Conservation (phyloP, 164 flowering plant genomes). For the Vitis amurensis region DNA sequence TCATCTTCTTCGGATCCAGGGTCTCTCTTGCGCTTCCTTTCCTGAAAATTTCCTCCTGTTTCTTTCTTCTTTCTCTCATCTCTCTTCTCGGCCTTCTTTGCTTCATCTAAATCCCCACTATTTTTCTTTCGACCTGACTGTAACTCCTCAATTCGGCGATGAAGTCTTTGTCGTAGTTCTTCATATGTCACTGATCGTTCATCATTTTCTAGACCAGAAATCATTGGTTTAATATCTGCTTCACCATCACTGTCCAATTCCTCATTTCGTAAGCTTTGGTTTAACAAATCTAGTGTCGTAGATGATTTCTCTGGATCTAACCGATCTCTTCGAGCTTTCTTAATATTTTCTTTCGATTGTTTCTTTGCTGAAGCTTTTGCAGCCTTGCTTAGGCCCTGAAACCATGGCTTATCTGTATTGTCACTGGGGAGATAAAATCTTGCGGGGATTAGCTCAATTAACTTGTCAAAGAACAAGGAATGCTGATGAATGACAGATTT, state of each 20-base stretch:
- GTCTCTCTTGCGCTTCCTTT: slow-evolving; percentile 54
- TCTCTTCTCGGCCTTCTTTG: slow-evolving; percentile 16
- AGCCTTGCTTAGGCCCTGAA: slow-evolving; percentile 69
- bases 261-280: slow-evolving; percentile 47
- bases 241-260: slow-evolving; percentile 24
- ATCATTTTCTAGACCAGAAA: slow-evolving; percentile 28
- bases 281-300: slow-evolving; percentile 55
- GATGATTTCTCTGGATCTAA: slow-evolving; percentile 74
- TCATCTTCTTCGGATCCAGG: slow-evolving; percentile 25
- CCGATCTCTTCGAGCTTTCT: slow-evolving; percentile 69
- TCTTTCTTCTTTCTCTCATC: slow-evolving; percentile 22
- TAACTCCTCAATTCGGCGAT: slow-evolving; percentile 48
- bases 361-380: slow-evolving; percentile 63
- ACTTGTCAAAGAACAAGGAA: slow-evolving; percentile 60
- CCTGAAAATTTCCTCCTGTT: slow-evolving; percentile 5
- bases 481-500: slow-evolving; percentile 46
- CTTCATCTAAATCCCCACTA: slow-evolving; percentile 21
- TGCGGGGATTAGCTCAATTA: slow-evolving; percentile 68
- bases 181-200: slow-evolving; percentile 59
- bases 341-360: slow-evolving; percentile 64
- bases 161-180: slow-evolving; percentile 57
- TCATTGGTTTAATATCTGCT: slow-evolving; percentile 23
- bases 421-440: slow-evolving; percentile 56
- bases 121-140: slow-evolving; percentile 34
- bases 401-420: slow-evolving; percentile 67